Conservation (phyloP, 768 basidiomycete species). For the Leccinellum albellum region DNA sequence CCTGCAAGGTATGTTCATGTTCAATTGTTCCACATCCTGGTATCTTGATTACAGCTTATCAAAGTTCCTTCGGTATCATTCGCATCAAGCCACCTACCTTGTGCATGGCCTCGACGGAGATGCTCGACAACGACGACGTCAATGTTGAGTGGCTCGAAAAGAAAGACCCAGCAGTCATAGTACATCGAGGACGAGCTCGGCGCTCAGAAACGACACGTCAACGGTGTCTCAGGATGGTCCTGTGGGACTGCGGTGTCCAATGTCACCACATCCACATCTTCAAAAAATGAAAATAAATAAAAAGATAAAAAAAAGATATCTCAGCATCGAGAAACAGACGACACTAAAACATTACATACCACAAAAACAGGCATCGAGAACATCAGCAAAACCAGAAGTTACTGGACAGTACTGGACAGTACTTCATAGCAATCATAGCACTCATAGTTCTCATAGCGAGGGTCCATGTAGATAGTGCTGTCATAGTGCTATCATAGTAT, state of each 20-base stretch:
- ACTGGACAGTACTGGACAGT: too few species aligned
- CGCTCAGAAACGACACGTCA: conserved; percentile 5
- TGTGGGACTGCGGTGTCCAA: conserved; percentile 10
- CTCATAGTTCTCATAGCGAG: too few species aligned
- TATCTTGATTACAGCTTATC: background rate
- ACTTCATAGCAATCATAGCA: too few species aligned
- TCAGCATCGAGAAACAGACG: too few species aligned
- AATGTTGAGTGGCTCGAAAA: conserved; percentile 36
- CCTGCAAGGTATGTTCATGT: conserved; percentile 69
- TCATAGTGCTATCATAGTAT: too few species aligned
- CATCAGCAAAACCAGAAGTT: too few species aligned
- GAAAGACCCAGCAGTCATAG: conserved; percentile 26
- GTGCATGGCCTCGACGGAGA: conserved; percentile 64
- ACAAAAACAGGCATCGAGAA: conserved; percentile 42
- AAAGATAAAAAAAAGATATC: too few species aligned
- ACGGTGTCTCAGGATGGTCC: conserved; percentile 21
- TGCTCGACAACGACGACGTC: conserved; percentile 29
- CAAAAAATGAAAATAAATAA: too few species aligned
- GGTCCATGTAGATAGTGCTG: too few species aligned
- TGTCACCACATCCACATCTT: conserved; percentile 14
- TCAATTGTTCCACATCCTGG: background rate
- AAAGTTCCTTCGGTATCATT: conserved; percentile 95
- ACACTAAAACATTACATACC: conserved; percentile 22
- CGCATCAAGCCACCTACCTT: conserved; percentile 76
- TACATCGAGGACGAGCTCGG: conserved; percentile 5